phyloP scores from a whole-genome alignment of 1,284 basidiomycete genomes.

The Cutaneotrichosporon cyanovorans region DNA sequence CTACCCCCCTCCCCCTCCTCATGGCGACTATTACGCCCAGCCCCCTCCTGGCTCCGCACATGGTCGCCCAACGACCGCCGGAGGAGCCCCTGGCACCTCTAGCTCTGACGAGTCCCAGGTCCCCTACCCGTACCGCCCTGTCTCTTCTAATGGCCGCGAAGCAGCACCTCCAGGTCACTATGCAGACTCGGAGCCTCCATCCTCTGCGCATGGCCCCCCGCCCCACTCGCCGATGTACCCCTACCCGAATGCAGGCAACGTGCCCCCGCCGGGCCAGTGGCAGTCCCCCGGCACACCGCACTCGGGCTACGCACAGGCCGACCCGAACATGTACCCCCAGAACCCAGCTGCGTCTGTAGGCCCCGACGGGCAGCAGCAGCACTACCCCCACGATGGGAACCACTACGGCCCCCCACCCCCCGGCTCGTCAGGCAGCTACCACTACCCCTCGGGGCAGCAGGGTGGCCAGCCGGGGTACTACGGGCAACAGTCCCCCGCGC shows the following conservation, averaged over 20 bases:
- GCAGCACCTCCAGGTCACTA: slow-evolving; percentile 36
- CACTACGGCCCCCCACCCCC: slow-evolving; percentile 29
- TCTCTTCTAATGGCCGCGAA: slow-evolving; percentile 39
- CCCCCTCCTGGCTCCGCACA: slow-evolving; percentile 22
- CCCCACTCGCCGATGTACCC: slow-evolving; percentile 41
- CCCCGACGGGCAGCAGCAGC: slow-evolving; percentile 20
- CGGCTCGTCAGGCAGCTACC: slow-evolving; percentile 25
- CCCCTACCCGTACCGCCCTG: slow-evolving; percentile 36
- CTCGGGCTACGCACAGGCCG: slow-evolving; percentile 22
- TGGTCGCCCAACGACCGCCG: slow-evolving; percentile 13
- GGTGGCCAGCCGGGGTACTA: slow-evolving; percentile 11
- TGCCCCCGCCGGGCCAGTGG: slow-evolving; percentile 23
- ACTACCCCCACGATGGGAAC: slow-evolving; percentile 13
- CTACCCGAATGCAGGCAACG: slow-evolving; percentile 1
- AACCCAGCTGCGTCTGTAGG: slow-evolving; percentile 3
- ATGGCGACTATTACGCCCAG: slow-evolving; percentile 30
- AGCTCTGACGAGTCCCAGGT: slow-evolving; percentile 27
- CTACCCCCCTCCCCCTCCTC: slow-evolving; percentile 11
- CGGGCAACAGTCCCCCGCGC: slow-evolving; percentile 17
- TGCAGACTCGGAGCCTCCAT: slow-evolving; percentile 40
- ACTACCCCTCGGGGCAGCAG: slow-evolving; percentile 20
- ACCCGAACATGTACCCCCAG: slow-evolving; percentile 29
- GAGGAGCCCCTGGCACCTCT: slow-evolving; percentile 24
- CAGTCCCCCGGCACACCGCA: slow-evolving; percentile 32
- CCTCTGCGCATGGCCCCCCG: slow-evolving; percentile 34